Evolutionary conservation across 2,329 filamentous ascomycete species (phyloP).

Genomic region (Aquanectria penicillioides): DNA sequence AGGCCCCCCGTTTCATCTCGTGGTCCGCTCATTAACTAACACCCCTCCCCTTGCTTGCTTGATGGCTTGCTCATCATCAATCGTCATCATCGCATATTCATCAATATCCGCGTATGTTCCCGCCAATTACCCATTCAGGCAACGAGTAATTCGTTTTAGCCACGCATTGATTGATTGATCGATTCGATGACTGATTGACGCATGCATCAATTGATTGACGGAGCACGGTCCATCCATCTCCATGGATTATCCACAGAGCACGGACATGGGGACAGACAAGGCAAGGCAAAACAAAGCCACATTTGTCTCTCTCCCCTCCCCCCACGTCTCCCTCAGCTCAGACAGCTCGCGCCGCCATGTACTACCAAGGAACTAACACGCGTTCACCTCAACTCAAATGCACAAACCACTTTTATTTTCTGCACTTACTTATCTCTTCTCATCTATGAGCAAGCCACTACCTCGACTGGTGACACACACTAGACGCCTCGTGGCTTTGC

Average conservation of each 20-base stretch:
- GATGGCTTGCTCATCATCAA: not conserved
- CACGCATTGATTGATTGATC: no score
- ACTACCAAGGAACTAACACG: slow-evolving; percentile 20
- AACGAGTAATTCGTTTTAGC: slow-evolving; percentile 13
- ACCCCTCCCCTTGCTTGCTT: not conserved
- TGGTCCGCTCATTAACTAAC: not conserved
- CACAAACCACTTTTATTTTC: slow-evolving; percentile 3
- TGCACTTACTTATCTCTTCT: not conserved
- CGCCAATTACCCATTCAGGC: slow-evolving; percentile 13
- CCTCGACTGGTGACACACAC: slow-evolving; percentile 22
- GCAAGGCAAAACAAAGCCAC: slow-evolving; percentile 11
- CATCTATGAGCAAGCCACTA: slow-evolving; percentile 11
- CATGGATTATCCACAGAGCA: not conserved
- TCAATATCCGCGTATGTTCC: no score
- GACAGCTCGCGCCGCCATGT: not conserved
- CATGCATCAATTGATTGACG: slow-evolving; percentile 8
- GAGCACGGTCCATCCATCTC: slow-evolving; percentile 17
- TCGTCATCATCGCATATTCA: not conserved
- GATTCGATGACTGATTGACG: slow-evolving; percentile 5
- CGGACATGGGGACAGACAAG: slow-evolving; percentile 1
- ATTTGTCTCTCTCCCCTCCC: slow-evolving; percentile 9
- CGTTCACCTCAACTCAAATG: slow-evolving; percentile 12
- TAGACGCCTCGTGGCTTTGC: slow-evolving; percentile 16
- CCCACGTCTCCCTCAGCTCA: slow-evolving; percentile 4
- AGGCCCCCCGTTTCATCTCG: slow-evolving; percentile 18